A percentile compares a stretch with the other conserved stretches of the same genome.
Evolutionary conservation across 139 green algal genomes (phyloP).

Genomic region (Chlorella sp.): DNA sequence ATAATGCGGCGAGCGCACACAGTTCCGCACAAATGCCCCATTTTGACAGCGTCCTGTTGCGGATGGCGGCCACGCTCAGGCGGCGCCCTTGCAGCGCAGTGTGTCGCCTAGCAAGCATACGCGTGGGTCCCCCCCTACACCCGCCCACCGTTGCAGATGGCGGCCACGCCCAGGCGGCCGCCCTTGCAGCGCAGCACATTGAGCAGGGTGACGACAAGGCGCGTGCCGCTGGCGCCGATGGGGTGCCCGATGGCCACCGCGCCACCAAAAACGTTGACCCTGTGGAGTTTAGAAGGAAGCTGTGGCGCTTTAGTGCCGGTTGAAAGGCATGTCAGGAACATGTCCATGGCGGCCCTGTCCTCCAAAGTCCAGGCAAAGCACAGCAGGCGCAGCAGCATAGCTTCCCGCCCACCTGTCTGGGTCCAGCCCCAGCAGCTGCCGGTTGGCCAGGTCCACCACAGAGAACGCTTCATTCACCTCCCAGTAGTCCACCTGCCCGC

Average conservation of each 20-base stretch:
- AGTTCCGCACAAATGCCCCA: no score
- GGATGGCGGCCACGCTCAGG: no score
- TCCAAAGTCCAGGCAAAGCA: neutral
- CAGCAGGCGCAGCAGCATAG: neutral
- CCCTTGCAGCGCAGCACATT: conserved; percentile 69
- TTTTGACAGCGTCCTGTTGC: no score
- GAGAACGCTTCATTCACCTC: conserved; percentile 96
- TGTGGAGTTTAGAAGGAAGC: no score
- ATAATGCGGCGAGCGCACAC: no score
- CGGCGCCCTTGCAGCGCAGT: no score
- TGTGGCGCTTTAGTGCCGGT: no score
- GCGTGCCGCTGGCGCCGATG: conserved; percentile 82
- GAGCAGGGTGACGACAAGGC: conserved; percentile 86
- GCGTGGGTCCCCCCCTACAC: no score
- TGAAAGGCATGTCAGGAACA: neutral
- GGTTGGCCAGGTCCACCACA: conserved; percentile 81
- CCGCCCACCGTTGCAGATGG: conserved; percentile 88
- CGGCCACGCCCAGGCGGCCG: conserved; percentile 64
- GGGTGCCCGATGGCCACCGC: conserved; percentile 90
- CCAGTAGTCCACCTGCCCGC: conserved; percentile 72
- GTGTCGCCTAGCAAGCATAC: no score
- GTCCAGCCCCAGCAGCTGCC: conserved; percentile 60
- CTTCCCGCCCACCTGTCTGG: conserved; percentile 22
- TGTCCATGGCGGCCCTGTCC: no score
- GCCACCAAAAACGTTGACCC: conserved; percentile 89